Evolutionary conservation across 1,284 basidiomycete species (phyloP), one percentile per base, ranked within the genome.

Genomic region (Tranzscheliella williamsii): DNA sequence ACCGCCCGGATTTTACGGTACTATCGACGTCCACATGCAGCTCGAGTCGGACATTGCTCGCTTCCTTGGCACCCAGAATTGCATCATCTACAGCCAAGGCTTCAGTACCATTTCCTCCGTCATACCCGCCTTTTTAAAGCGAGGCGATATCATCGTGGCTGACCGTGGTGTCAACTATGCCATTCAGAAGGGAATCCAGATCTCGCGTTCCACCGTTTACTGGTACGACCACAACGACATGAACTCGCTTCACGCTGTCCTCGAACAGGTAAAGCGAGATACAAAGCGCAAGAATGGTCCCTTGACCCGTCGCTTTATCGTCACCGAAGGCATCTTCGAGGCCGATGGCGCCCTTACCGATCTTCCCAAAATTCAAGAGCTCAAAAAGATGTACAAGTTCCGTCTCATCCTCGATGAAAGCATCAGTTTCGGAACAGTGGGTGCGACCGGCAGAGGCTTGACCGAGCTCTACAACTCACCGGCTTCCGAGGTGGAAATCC

Each of bases 161-260:
- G 95, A 99, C 78, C 86, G 91, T 23, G 86, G 87, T 31, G 87
- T 94, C 70, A 95, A 90, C 79, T 93, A 97, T 79, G 86, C 91
- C 18, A 91, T 97, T 57, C 92, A 97, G 79, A 95, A 94, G 79
- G 95, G 93, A n/a, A 86, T 98, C 24, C 89, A 96, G 79, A 91
- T 97, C 58, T 91, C 89, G 24, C 88, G 95, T 39, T 91, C 88
- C 17, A 93, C 88, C 1, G 85, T 97, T 38, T 85, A 69, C 47
- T 98, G 91, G 91, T 98, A 87, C 78, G 91, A 96, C 65, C 94
- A 98, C 79, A 94, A 95, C 73, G 90, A 96, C 78, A 83, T 93
- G 76, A 85, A 87, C 67, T 91, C 89, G 67, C 84, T 99, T 21
- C 91, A 95, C 78, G 85, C 90, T 11, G 89, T 92, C 2, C 81